These are phyloP conservation scores for Trifolium dubium DNA, from an alignment of 306 rosid genomes.

Conservation along the genomic window DNA sequence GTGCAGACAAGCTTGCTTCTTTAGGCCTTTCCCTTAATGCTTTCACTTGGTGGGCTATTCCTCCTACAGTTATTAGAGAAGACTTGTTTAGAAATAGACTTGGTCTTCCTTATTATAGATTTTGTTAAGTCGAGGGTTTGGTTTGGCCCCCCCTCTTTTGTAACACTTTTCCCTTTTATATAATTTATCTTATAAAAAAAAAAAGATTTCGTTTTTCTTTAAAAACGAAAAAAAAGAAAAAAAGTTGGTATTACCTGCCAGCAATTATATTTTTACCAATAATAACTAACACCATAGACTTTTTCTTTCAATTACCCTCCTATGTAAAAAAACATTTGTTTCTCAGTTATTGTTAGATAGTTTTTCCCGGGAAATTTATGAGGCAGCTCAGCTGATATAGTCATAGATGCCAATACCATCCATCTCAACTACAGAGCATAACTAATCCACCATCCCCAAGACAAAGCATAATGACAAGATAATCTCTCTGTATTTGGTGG, in stretches of 20 bases:
- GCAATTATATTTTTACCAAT: background rate
- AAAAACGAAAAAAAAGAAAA: no score
- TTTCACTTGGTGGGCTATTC: no score
- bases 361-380: background rate
- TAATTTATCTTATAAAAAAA: no score
- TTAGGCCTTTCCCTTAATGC: no score
- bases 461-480: constrained; percentile 2
- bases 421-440: constrained; percentile 14
- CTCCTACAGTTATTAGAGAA: no score
- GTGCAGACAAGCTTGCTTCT: no score
- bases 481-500: background rate
- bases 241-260: background rate
- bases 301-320: background rate
- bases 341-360: background rate
- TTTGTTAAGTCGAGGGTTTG: no score
- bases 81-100: no score
- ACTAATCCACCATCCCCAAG: background rate
- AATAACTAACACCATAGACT: constrained; percentile 16
- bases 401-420: constrained; percentile 33
- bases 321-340: background rate
- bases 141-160: no score
- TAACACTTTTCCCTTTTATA: no score
- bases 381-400: background rate
- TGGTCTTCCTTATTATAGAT: no score
- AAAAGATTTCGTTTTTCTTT: no score